Conservation (phyloP, 2,329 filamentous ascomycete species). For the Talaromyces rugulosus region DNA sequence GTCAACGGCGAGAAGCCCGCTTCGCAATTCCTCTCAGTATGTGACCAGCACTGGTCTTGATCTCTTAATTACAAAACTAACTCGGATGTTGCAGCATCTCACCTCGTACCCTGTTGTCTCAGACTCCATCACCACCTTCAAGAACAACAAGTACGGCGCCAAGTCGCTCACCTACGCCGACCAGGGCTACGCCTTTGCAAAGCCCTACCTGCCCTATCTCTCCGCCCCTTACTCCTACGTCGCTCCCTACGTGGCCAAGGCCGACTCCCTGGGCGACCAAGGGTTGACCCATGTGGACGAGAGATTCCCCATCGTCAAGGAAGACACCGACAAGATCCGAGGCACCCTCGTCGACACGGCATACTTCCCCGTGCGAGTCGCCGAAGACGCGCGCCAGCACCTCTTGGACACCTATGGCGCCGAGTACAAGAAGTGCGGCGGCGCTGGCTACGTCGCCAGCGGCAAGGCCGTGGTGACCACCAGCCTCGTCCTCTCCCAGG, state of each 20-base stretch:
- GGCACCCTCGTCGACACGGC: slow-evolving; percentile 59
- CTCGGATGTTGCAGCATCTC: slow-evolving; percentile 60
- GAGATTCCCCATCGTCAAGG: slow-evolving; percentile 69
- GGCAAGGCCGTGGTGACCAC: slow-evolving; percentile 69
- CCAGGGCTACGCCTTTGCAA: slow-evolving; percentile 71
- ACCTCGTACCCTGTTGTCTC: slow-evolving; percentile 77
- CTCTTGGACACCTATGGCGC: slow-evolving; percentile 39
- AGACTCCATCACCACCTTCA: slow-evolving; percentile 73
- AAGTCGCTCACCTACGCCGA: slow-evolving; percentile 74
- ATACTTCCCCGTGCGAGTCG: slow-evolving; percentile 60
- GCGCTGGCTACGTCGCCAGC: slow-evolving; percentile 59
- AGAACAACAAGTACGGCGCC: slow-evolving; percentile 76
- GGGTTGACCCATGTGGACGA: slow-evolving; percentile 66
- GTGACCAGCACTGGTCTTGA: slow-evolving; percentile 4
- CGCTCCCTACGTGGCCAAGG: slow-evolving; percentile 77
- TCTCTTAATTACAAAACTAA: slow-evolving; percentile 14
- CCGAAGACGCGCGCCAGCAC: slow-evolving; percentile 51
- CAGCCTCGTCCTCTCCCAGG: slow-evolving; percentile 61
- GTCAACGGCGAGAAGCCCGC: slow-evolving; percentile 49
- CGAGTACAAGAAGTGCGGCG: slow-evolving; percentile 46
- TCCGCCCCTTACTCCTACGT: slow-evolving; percentile 75
- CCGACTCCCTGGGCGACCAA: slow-evolving; percentile 70
- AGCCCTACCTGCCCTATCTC: slow-evolving; percentile 74
- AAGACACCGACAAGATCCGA: slow-evolving; percentile 68
- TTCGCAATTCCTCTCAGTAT: slow-evolving; percentile 44